Conservation (phyloP, 2,329 filamentous ascomycete species). For the Scedosporium apiospermum region DNA sequence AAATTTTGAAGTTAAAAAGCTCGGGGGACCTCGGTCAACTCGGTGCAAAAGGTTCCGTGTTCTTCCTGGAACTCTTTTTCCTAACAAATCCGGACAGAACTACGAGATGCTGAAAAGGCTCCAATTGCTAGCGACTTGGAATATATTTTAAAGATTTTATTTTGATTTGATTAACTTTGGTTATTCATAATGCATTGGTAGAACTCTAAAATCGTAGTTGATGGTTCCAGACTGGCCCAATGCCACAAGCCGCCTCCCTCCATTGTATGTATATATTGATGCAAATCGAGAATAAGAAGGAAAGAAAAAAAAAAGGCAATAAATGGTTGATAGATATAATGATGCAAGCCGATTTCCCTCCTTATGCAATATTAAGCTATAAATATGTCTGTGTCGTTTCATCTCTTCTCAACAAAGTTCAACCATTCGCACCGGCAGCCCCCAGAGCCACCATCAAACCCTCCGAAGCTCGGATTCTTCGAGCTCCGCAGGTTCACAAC, state of each 20-base stretch:
- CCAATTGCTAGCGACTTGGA: too few species aligned
- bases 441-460: slow-evolving; percentile 53
- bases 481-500: slow-evolving; percentile 41
- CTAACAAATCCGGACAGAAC: too few species aligned
- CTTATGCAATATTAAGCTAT: neutral
- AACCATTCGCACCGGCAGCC: slow-evolving; percentile 54
- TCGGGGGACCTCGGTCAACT: neutral
- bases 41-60: neutral
- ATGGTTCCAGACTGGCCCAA: neutral
- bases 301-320: neutral
- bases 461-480: slow-evolving; percentile 40
- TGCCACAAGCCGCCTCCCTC: neutral
- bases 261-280: neutral
- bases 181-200: neutral
- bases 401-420: slow-evolving; percentile 25
- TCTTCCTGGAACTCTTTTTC: too few species aligned
- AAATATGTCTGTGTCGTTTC: neutral
- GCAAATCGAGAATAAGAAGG: neutral
- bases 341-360: neutral
- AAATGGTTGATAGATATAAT: neutral
- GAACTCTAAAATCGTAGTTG: neutral
- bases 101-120: too few species aligned
- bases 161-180: neutral
- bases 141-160: neutral
- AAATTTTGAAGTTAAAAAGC: neutral